These are phyloP conservation scores for Aspergillus fischeri DNA, from an alignment of 2,329 filamentous ascomycete species.

Conservation along the genomic window DNA sequence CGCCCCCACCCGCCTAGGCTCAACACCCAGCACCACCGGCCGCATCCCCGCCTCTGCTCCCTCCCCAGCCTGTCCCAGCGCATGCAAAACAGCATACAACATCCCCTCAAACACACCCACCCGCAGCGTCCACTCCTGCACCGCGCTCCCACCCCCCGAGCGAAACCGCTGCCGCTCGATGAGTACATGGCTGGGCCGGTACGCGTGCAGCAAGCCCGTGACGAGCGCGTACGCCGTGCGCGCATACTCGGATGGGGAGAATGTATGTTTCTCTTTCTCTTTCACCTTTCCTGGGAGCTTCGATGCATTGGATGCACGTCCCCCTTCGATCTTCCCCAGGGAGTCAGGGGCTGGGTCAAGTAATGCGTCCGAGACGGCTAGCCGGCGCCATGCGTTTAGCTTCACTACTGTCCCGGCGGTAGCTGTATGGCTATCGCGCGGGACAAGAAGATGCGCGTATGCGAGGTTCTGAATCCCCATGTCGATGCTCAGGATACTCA, in stretches of 20 bases:
- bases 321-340: neutral
- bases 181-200: slow-evolving; percentile 63
- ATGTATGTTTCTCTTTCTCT: slow-evolving; percentile 29
- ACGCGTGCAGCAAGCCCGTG: slow-evolving; percentile 43
- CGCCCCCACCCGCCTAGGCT: slow-evolving; percentile 14
- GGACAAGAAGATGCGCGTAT: slow-evolving; percentile 58
- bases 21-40: slow-evolving; percentile 10
- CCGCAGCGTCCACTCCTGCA: slow-evolving; percentile 77
- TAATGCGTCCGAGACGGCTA: slow-evolving; percentile 29
- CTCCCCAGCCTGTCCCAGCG: slow-evolving; percentile 37
- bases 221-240: slow-evolving; percentile 54
- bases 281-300: neutral
- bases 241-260: slow-evolving; percentile 53
- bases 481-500: slow-evolving; percentile 71
- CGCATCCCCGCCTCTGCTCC: neutral
- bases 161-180: slow-evolving; percentile 66
- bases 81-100: slow-evolving; percentile 66
- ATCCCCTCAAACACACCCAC: slow-evolving; percentile 81
- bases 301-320: neutral
- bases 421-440: no score
- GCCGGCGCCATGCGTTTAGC: slow-evolving; percentile 41
- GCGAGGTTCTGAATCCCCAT: slow-evolving; percentile 81
- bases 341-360: slow-evolving; percentile 1
- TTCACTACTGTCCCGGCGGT: neutral
- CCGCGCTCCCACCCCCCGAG: slow-evolving; percentile 57